Evolutionary conservation across 2,329 filamentous ascomycete genomes (phyloP), one percentile per base, ranked within the genome.

Genomic region (Sclerotinia sclerotiorum): DNA sequence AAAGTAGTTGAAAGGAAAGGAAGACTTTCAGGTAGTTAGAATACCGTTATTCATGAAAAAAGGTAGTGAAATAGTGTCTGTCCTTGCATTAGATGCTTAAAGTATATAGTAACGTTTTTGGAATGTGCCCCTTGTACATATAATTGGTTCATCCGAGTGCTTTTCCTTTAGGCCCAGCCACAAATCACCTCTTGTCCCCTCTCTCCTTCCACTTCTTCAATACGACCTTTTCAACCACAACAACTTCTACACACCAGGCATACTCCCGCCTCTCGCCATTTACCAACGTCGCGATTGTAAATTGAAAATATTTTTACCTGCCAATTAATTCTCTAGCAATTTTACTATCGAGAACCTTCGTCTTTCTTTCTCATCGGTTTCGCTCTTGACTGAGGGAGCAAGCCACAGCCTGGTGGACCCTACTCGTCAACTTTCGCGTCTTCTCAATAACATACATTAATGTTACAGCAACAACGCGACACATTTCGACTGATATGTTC

Each of bases 401-500:
- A 54, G 56, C 56, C 65, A 67, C 65, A 62, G 48, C 65, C 65
- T 62, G 65, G 65, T 67, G 55, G 44, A 62, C 24, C 65, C 57
- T 61, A 35, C 48, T 67, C 48, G 35, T 48, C 35, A 62, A 62
- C 65, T 46, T 67, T 67, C 65, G 56, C 65, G 65, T 67, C 57
- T 67, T 48, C 57, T 48, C 65, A 35, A 62, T 39, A 67, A 51
- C 65, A 67, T 51, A n/a, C n/a, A 52, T 67, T 46, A 17, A 67
- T 61, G 56, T 11, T 52, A 62, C 35, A 61, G 44, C 44, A 61
- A 60, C 42, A 35, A 70, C 69, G 69, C 69, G 67, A 69, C 67
- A 54, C 29, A 52, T 19, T 44, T 60, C n/a, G 54, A 42, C 21
- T 32, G 61, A 68, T 44, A 73, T 74, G 74, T 70, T 74, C 58